Conservation (phyloP, 2,329 filamentous ascomycete genomes). For the Parafenestella ontariensis region DNA sequence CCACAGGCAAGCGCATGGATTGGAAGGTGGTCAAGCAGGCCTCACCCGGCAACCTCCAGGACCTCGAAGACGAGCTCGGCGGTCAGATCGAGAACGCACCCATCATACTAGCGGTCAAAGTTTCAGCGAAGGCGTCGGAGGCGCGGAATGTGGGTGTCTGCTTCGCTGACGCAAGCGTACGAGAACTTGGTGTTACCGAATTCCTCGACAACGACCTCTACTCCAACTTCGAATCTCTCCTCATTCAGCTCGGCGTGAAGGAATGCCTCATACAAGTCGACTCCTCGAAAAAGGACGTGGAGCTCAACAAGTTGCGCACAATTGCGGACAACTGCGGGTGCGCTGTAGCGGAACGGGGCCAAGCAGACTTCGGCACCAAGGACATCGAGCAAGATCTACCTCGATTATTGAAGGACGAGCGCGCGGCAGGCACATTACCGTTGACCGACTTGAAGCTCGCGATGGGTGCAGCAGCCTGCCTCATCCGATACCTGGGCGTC, state of each 20-base stretch:
- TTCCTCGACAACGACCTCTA: constrained; percentile 99
- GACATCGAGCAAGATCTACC: constrained; percentile 97
- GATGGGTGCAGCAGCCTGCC: constrained; percentile 90
- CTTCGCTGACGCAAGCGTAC: constrained; percentile 95
- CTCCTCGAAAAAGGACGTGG: constrained; percentile 80
- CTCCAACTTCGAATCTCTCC: constrained; percentile 94
- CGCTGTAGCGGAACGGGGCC: constrained; percentile 81
- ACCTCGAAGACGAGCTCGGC: constrained; percentile 94
- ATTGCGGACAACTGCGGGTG: constrained; percentile 94
- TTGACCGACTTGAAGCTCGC: constrained; percentile 93
- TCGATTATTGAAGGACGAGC: constrained; percentile 85
- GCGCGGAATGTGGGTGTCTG: constrained; percentile 90
- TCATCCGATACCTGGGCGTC: constrained; percentile 93
- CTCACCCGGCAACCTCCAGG: constrained; percentile 94
- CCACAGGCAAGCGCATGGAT: constrained; percentile 74
- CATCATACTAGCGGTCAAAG: constrained; percentile 93
- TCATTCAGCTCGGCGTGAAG: constrained; percentile 95
- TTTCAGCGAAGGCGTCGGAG: constrained; percentile 85
- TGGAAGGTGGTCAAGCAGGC: constrained; percentile 92
- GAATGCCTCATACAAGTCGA: constrained; percentile 90
- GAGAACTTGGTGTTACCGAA: constrained; percentile 94
- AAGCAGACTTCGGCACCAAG: constrained; percentile 79
- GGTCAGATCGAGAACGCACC: constrained; percentile 86
- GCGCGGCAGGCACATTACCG: constrained; percentile 76
- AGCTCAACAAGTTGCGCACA: constrained; percentile 82